Conservation (phyloP, 176 grass and related monocot species). For the Saccharum officinarum region DNA sequence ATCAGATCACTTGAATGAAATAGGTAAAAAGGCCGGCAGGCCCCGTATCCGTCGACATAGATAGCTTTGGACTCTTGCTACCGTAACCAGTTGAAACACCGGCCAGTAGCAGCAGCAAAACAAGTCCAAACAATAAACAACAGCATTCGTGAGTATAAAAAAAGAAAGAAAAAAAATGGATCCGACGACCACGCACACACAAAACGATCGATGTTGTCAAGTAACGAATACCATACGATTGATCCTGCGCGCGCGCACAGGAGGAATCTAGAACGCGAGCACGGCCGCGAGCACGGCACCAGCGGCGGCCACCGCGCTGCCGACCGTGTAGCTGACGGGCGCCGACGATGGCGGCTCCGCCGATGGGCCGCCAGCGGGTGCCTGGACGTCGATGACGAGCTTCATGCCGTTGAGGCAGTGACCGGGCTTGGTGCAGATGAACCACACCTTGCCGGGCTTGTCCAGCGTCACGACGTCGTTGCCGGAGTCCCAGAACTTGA, state of each 20-base stretch:
- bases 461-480: not conserved
- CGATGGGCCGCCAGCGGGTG: not conserved
- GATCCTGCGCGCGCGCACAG: not conserved
- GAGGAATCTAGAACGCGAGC: not conserved
- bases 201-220: not conserved
- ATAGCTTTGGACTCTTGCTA: not conserved
- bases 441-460: not conserved
- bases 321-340: not conserved
- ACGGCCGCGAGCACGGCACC: not conserved
- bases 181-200: not conserved
- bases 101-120: not conserved
- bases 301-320: not conserved
- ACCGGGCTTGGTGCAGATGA: not conserved
- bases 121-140: not conserved
- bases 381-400: conserved; percentile 3
- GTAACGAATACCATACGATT: not conserved
- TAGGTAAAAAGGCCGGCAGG: not conserved
- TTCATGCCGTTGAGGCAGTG: conserved; percentile 18
- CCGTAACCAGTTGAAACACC: not conserved
- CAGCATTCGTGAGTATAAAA: not conserved
- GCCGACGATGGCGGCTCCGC: not conserved
- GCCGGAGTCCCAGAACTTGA: not conserved
- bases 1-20: not conserved
- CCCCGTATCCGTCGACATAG: not conserved
- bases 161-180: not conserved